A percentile compares a stretch with the other conserved stretches of the same genome.
These are phyloP conservation scores for Periconia sp. DNA, from an alignment of 2,329 filamentous ascomycete genomes.

Conservation along the genomic window DNA sequence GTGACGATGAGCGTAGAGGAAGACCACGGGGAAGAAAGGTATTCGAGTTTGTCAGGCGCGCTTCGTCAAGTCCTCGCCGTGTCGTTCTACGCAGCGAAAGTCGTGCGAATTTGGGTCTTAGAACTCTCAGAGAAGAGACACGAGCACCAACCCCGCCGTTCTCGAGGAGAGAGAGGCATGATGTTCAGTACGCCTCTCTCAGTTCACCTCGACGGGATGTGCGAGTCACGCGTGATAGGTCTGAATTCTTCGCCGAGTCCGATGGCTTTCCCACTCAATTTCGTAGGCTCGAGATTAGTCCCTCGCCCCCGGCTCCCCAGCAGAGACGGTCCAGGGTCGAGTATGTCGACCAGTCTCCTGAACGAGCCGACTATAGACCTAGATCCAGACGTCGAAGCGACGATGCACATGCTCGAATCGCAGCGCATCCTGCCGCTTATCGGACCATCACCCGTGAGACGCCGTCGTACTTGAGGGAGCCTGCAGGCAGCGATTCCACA, in stretches of 20 bases:
- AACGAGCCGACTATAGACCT: slow-evolving; percentile 13
- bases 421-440: slow-evolving; percentile 32
- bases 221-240: slow-evolving; percentile 14
- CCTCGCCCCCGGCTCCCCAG: slow-evolving; percentile 27
- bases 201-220: slow-evolving; percentile 25
- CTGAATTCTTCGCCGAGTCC: too few relatives aligned
- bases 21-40: slow-evolving; percentile 26
- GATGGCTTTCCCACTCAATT: slow-evolving; percentile 30
- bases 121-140: slow-evolving; percentile 24
- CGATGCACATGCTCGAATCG: slow-evolving; percentile 29
- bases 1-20: slow-evolving; percentile 26
- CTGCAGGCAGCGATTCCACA: slow-evolving; percentile 24
- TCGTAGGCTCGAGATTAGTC: slow-evolving; percentile 28
- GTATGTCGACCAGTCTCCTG: slow-evolving; percentile 23
- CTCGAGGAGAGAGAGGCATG: slow-evolving; percentile 11
- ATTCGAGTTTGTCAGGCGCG: slow-evolving; percentile 18
- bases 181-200: slow-evolving; percentile 23
- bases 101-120: slow-evolving; percentile 29
- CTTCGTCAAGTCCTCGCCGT: slow-evolving; percentile 24
- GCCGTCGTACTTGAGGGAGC: slow-evolving; percentile 14
- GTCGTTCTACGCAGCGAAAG: slow-evolving; percentile 23
- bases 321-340: slow-evolving; percentile 17
- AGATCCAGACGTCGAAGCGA: slow-evolving; percentile 14
- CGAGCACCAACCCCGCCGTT: slow-evolving; percentile 13
- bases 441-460: slow-evolving; percentile 27